Evolutionary conservation across 441 rosid genomes (phyloP), one percentile per base, ranked within the genome.

Genomic region (Manihot esculenta): DNA sequence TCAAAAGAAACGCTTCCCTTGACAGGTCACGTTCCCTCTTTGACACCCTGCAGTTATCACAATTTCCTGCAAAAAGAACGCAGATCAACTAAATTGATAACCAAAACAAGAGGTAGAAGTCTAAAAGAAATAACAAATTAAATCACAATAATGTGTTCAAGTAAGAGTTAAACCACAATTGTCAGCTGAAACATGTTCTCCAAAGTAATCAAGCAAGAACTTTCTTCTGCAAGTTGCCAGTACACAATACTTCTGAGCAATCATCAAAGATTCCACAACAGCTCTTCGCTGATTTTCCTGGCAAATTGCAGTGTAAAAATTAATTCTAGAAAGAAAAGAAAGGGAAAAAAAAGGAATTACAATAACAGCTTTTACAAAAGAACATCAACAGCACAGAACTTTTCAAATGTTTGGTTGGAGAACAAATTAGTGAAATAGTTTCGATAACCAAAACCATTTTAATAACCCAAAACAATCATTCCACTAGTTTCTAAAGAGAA

Each of bases 141-240:
- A 41, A 9, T 49, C 26, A 63, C 69, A 51, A 35, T 48, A 2
- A 63, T 57, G 27, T 44, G 21, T 26, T 63, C 18, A 66, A 66
- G 59, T 50, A 65, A 49, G 59, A 66, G 61, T 18, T 80, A 45
- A 55, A 84, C 88, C 88, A 79, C 88, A 84, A 58, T 66, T 82
- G 23, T 80, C 83, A 4, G 73, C 77, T 59, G 82, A 42, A 73
- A 56, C 26, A 26, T 26, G 75, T 76, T 82, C 86, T 42, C 86
- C 88, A 23, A 84, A 84, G 78, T 84, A 78, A 30, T 70, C 72
- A 30, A 84, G 86, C 84, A 84, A 80, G 62, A 78, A 82, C 80
- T 82, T 80, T 65, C 86, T 82, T 82, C 88, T 82, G 75, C 88
- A 84, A 72, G 84, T 77, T 17, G 82, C 70, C 24, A 57, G 54